These are phyloP conservation scores for Suillus sp. DNA, from an alignment of 768 basidiomycete species.

Conservation along the genomic window DNA sequence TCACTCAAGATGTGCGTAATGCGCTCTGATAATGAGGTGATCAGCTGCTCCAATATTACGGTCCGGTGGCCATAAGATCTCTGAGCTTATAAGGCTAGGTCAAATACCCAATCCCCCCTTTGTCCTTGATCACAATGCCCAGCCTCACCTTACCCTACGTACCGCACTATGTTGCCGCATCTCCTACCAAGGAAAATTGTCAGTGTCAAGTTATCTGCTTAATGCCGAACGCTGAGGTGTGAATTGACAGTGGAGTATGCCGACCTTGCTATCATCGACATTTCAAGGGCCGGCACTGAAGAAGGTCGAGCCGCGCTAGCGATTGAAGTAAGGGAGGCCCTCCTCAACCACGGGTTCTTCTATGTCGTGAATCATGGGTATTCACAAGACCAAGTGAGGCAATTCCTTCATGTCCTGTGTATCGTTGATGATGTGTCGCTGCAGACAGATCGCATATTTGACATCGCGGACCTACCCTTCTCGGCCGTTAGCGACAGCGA, in stretches of 20 bases:
- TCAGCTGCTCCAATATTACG: neutral
- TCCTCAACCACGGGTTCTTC: slow-evolving; percentile 47
- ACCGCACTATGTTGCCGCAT: slow-evolving; percentile 41
- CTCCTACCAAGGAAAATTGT: slow-evolving; percentile 38
- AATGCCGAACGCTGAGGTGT: slow-evolving; percentile 11
- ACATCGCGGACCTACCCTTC: slow-evolving; percentile 51
- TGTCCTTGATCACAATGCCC: slow-evolving; percentile 29
- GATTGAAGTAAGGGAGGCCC: slow-evolving; percentile 45
- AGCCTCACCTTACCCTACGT: slow-evolving; percentile 33
- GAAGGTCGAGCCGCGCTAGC: slow-evolving; percentile 43
- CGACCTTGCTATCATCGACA: slow-evolving; percentile 54
- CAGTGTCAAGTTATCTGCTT: slow-evolving; percentile 17
- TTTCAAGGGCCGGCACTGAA: slow-evolving; percentile 41
- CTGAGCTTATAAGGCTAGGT: neutral
- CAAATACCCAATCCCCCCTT: neutral
- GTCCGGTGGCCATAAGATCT: neutral
- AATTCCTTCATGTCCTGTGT: neutral
- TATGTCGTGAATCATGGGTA: slow-evolving; percentile 43
- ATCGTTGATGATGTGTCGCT: neutral
- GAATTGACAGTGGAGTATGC: slow-evolving; percentile 48
- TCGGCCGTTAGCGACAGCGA: slow-evolving; percentile 42
- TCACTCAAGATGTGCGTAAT: neutral
- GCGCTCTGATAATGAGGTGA: neutral
- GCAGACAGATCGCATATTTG: slow-evolving; percentile 50
- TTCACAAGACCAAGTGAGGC: slow-evolving; percentile 37